Conservation (phyloP, 371 early-diverging fungal genomes). For the Mucor plumbeus region DNA sequence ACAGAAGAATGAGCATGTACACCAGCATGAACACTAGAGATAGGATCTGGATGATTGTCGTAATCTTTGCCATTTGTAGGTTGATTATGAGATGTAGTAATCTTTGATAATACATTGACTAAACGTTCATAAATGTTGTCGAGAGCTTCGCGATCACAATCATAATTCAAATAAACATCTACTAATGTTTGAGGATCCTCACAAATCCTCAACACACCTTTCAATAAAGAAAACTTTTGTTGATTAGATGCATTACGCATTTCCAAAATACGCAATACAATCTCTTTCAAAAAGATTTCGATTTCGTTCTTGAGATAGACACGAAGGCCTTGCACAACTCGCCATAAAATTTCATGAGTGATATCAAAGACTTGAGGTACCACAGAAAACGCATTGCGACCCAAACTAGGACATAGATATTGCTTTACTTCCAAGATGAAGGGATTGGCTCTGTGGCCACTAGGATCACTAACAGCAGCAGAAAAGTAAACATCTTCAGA, state of each 20-base stretch:
- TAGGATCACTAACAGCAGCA: constrained; percentile 28
- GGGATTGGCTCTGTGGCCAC: constrained; percentile 43
- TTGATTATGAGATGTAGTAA: constrained; percentile 49
- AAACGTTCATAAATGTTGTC: constrained; percentile 63
- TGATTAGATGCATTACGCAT: constrained; percentile 62
- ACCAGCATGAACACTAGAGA: constrained; percentile 22
- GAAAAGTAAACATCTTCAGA: constrained; percentile 48
- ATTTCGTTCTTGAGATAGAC: constrained; percentile 77
- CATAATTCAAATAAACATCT: constrained; percentile 96
- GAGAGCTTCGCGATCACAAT: constrained; percentile 74
- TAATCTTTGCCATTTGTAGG: constrained; percentile 38
- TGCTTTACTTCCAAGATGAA: constrained; percentile 86
- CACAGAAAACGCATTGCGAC: constrained; percentile 77
- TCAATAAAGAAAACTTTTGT: constrained; percentile 57
- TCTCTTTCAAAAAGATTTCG: constrained; percentile 78
- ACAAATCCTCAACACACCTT: constrained; percentile 56
- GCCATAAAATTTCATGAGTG: constrained; percentile 82
- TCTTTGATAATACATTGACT: constrained; percentile 61
- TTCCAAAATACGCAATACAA: constrained; percentile 73
- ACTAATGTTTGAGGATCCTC: constrained; percentile 88
- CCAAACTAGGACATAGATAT: constrained; percentile 80
- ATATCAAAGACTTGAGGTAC: constrained; percentile 85
- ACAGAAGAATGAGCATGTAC: constrained; percentile 28
- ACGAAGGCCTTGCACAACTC: constrained; percentile 71
- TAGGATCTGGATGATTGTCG: constrained; percentile 31